Conservation (phyloP, 1,284 basidiomycete genomes). For the Cutaneotrichosporon cutaneum region DNA sequence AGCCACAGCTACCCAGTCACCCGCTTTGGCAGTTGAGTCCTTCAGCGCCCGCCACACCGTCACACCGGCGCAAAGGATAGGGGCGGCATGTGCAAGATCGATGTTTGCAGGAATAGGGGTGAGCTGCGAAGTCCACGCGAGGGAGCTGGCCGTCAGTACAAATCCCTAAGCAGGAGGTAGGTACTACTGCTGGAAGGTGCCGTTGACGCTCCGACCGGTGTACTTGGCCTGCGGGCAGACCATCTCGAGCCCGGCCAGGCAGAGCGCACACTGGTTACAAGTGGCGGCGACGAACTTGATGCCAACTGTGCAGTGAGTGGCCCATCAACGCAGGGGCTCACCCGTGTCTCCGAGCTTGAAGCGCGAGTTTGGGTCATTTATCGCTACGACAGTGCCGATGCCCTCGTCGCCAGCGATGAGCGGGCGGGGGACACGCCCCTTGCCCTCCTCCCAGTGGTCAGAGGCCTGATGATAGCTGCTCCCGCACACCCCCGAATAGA, state of each 20-base stretch:
- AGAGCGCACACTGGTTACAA: conserved; percentile 70
- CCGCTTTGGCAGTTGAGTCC: conserved; percentile 63
- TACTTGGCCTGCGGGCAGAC: conserved; percentile 62
- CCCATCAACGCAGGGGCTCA: conserved; percentile 41
- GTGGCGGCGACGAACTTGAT: conserved; percentile 73
- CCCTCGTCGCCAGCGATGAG: conserved; percentile 67
- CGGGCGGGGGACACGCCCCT: conserved; percentile 54
- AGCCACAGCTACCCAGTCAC: conserved; percentile 74
- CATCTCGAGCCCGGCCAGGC: conserved; percentile 65
- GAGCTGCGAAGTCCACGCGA: conserved; percentile 63
- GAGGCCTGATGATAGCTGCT: conserved; percentile 4
- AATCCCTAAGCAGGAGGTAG: conserved; percentile 57
- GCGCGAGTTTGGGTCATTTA: conserved; percentile 64
- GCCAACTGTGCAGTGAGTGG: conserved; percentile 69
- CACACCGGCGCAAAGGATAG: conserved; percentile 72
- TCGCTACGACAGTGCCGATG: conserved; percentile 64
- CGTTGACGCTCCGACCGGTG: conserved; percentile 69
- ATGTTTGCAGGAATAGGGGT: conserved; percentile 70
- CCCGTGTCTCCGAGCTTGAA: conserved; percentile 23
- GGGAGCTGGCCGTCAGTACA: conserved; percentile 23
- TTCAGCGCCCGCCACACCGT: conserved; percentile 73
- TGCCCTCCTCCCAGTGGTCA: conserved; percentile 10
- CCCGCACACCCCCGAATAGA: conserved; percentile 58
- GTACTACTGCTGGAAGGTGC: conserved; percentile 57
- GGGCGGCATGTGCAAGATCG: conserved; percentile 70